A percentile compares a stretch with the other conserved stretches of the same genome.
phyloP scores from a whole-genome alignment of 331 rosid genomes.

The Ulmus americana region DNA sequence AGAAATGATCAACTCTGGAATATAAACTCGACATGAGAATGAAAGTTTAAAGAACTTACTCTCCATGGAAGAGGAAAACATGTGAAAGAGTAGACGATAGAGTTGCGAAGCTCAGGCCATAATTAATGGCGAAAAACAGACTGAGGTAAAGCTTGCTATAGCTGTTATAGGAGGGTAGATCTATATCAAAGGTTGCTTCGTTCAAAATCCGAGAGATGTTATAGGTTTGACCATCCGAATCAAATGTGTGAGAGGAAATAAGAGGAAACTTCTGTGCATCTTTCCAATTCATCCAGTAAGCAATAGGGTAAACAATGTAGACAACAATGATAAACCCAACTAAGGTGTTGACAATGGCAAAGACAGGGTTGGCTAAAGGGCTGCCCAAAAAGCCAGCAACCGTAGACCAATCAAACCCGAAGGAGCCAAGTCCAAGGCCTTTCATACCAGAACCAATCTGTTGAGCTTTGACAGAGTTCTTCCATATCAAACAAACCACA shows the following conservation, averaged over 20 bases:
- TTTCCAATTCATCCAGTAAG: conserved; percentile 53
- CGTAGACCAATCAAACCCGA: conserved; percentile 70
- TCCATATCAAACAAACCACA: conserved; percentile 63
- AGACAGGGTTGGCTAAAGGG: conserved; percentile 64
- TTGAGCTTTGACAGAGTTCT: conserved; percentile 62
- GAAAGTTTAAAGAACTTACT: conserved; percentile 38
- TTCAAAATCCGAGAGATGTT: conserved; percentile 48
- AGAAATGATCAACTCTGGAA: neutral
- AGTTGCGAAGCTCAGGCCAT: conserved; percentile 73
- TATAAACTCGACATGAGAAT: neutral
- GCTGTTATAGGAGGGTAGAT: conserved; percentile 33
- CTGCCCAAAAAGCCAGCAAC: conserved; percentile 58
- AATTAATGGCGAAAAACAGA: conserved; percentile 47
- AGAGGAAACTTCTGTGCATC: conserved; percentile 72
- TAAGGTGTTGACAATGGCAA: conserved; percentile 51
- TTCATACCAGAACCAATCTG: conserved; percentile 63
- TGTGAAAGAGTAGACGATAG: conserved; percentile 63
- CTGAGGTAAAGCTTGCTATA: conserved; percentile 71
- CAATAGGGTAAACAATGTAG: conserved; percentile 43
- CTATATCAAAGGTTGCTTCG: conserved; percentile 35
- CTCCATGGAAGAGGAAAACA: conserved; percentile 76
- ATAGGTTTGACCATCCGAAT: conserved; percentile 39
- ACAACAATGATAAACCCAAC: conserved; percentile 41
- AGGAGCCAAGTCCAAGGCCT: conserved; percentile 73
- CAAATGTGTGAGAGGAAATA: conserved; percentile 56